Evolutionary conservation across 176 grass and related monocot genomes (phyloP), one percentile per base, ranked within the genome.

Genomic region (Carex parvula): DNA sequence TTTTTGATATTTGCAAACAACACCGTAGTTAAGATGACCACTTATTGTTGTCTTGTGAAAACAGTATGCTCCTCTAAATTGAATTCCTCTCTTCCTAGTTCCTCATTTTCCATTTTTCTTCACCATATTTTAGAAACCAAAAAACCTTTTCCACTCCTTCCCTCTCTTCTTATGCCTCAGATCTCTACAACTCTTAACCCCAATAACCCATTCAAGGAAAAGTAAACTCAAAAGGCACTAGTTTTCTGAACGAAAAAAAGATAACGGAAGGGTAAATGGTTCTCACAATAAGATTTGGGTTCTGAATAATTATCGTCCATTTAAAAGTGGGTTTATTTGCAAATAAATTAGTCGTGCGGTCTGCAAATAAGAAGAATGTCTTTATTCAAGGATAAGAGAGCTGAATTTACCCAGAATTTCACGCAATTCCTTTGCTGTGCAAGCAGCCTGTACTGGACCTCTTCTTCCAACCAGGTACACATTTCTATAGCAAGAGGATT

Each of bases 401-500:
- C 84, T 9, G 26, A 66, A 63, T 59, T 37, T 85, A 94, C 95
- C 95, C 53, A 98, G 64, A 89, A 93, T 94, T 89, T 98, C 92
- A 87, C 92, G 92, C 64, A 98, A 58, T 67, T 98, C 92, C 69
- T 94, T 94, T 80, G 92, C 95, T 42, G 95, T 98, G 90, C 92
- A 98, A 66, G 91, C 92, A 79, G 91, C 91, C 82, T 98, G 95
- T 71, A 92, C 92, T 48, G 95, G 92, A 21, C 92, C 95, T 70
- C 89, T 84, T 83, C 95, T 87, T 61, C 95, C 95, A 85, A 93
- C 90, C 86, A 94, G 87, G 63, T 93, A 94, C 63, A 94, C 91
- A 86, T 94, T 98, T 89, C 95, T 85, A 91, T 12, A 84, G 77
- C 83, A 60, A 46, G 17, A 81, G 71, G 24, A 87, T 79, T 71